A percentile compares a stretch with the other conserved stretches of the same genome.
Conservation (phyloP, 306 rosid species). For the Rosa rugosa region DNA sequence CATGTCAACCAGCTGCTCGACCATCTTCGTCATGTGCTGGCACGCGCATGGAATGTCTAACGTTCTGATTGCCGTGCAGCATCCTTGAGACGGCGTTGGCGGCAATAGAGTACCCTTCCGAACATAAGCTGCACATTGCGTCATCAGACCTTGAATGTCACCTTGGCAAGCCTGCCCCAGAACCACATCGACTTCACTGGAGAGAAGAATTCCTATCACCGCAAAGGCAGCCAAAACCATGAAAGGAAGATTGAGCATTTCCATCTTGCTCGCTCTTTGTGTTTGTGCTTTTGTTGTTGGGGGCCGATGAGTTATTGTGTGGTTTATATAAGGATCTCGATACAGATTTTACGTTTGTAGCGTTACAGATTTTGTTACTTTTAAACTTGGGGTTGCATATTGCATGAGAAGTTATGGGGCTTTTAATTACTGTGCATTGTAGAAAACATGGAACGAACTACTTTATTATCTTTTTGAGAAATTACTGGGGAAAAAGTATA, state of each 20-base stretch:
- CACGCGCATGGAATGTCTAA: constrained; percentile 25
- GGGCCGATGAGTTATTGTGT: background rate
- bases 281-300: background rate
- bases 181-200: background rate
- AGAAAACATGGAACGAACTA: background rate
- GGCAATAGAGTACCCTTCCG: background rate
- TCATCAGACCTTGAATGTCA: constrained; percentile 19
- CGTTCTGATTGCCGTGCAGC: constrained; percentile 19
- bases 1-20: constrained; percentile 25
- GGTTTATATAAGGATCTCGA: background rate
- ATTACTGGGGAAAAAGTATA: background rate
- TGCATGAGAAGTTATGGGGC: background rate
- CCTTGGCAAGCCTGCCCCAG: constrained; percentile 26
- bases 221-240: constrained; percentile 11
- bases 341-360: background rate
- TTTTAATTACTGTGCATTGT: background rate
- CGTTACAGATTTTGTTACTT: background rate
- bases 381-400: background rate
- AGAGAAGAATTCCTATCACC: background rate
- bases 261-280: background rate
- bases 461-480: background rate
- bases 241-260: background rate
- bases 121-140: constrained; percentile 21
- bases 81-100: constrained; percentile 12
- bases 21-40: constrained; percentile 12